Evolutionary conservation across 1,139 yeast species (phyloP).

Genomic region (Kodamaea arcana): DNA sequence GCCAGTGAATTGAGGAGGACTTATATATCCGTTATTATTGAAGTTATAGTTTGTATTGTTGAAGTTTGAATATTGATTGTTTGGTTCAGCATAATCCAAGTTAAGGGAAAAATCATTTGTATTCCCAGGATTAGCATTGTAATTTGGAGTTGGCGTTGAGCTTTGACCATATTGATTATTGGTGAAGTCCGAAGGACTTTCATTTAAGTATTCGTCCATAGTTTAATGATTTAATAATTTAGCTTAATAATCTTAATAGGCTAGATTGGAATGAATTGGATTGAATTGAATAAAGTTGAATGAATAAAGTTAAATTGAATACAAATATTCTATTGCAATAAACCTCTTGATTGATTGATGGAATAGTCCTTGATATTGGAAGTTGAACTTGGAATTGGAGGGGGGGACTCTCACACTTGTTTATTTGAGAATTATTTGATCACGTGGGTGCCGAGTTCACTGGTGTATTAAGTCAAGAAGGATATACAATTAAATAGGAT

Average conservation of each 20-base stretch:
- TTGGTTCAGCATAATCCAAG: slow-evolving; percentile 10
- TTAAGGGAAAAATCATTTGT: slow-evolving; percentile 12
- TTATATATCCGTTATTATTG: slow-evolving; percentile 3
- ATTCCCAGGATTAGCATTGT: slow-evolving; percentile 7
- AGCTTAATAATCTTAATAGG: too few species aligned
- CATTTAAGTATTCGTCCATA: slow-evolving; percentile 39
- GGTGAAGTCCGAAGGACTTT: slow-evolving; percentile 31
- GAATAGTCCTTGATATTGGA: too few species aligned
- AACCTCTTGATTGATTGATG: too few species aligned
- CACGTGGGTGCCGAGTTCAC: too few species aligned
- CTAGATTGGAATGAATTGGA: neutral
- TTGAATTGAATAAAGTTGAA: neutral
- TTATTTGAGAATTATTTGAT: too few species aligned
- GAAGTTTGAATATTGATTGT: slow-evolving; percentile 1
- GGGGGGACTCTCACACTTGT: too few species aligned
- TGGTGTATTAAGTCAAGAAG: too few species aligned
- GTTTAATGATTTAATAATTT: too few species aligned
- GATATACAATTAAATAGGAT: too few species aligned
- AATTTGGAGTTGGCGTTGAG: slow-evolving; percentile 9
- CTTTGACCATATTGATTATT: slow-evolving; percentile 4
- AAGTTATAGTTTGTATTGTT: slow-evolving; percentile 3
- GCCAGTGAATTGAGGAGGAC: slow-evolving; percentile 5
- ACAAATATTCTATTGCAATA: too few species aligned
- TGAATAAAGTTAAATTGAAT: too few species aligned
- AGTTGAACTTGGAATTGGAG: too few species aligned